phyloP scores from a whole-genome alignment of 768 basidiomycete species.

The Gyrodon lividus region DNA sequence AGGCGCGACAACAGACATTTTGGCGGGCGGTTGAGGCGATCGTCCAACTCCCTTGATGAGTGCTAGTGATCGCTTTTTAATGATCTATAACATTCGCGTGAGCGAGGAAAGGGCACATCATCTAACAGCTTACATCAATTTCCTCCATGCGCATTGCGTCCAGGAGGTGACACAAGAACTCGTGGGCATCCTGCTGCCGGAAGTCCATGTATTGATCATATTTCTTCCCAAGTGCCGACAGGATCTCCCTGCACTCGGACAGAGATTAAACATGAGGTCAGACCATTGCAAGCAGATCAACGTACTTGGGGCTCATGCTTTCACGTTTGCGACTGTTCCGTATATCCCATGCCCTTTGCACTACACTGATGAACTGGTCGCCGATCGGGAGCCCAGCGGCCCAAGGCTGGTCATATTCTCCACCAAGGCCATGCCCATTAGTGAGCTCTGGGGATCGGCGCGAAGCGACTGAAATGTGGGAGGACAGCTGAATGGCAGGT shows the following conservation, averaged over 20 bases:
- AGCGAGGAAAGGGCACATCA: background rate
- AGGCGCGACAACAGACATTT: background rate
- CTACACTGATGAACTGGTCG: slow-evolving; percentile 59
- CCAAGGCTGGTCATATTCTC: slow-evolving; percentile 51
- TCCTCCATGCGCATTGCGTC: slow-evolving; percentile 97
- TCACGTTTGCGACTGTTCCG: slow-evolving; percentile 53
- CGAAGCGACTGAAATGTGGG: slow-evolving; percentile 41
- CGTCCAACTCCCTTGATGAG: slow-evolving; percentile 36
- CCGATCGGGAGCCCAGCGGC: slow-evolving; percentile 66
- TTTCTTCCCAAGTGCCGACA: slow-evolving; percentile 72
- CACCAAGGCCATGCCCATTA: slow-evolving; percentile 57
- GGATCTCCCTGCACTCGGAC: slow-evolving; percentile 47
- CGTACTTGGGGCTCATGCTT: slow-evolving; percentile 67
- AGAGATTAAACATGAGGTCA: background rate
- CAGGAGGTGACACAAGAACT: slow-evolving; percentile 84
- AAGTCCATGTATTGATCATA: slow-evolving; percentile 95
- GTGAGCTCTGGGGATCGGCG: slow-evolving; percentile 65
- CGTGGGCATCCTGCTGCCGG: slow-evolving; percentile 94
- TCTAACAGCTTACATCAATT: slow-evolving; percentile 61
- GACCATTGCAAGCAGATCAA: slow-evolving; percentile 13
- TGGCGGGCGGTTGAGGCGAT: background rate
- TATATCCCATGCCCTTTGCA: slow-evolving; percentile 63
- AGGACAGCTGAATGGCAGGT: slow-evolving; percentile 37
- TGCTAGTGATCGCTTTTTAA: slow-evolving; percentile 64
- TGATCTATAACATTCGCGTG: slow-evolving; percentile 50